Evolutionary conservation across 2,329 filamentous ascomycete genomes (phyloP), one percentile per base, ranked within the genome.

Genomic region (Nemania diffusa): DNA sequence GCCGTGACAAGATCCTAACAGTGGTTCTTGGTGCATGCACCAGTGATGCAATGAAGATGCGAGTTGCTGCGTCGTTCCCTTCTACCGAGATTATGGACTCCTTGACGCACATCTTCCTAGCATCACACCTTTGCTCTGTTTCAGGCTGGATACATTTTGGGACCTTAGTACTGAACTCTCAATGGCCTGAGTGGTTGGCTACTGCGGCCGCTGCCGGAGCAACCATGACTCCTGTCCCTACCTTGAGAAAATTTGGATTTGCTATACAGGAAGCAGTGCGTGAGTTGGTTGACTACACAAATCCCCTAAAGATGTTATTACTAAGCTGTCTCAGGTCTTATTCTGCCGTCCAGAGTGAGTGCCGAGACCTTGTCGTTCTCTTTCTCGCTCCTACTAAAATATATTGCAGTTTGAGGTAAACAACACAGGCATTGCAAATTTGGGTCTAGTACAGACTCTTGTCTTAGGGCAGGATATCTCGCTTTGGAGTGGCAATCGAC

Each of bases 121-220:
- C 86, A 0, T 82, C 83, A 1, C 86, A 89, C 50, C 79, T 82
- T 27, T 84, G 87, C 53, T 83, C 88, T 66, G 82, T 88, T 0
- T 87, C 86, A 53, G 81, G 83, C 52, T 91, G 85, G 81, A 84
- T 92, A 64, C 89, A 91, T 76, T 83, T 87, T 52, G 84, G 87
- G 1, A 87, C 87, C 0, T 85, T 91, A 44, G 83, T 81, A 1
- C 81, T 89, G 7, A 86, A 86, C 20, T 79, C 81, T 2, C 82
- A 87, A 64, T 83, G 83, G 67, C 84, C 88, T 0, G 88, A 90
- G 70, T 86, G 90, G 77, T 79, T 91, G 15, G 87, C 84, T 5
- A 82, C 83, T n/a, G 84, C 88, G 2, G 84, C 87, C 0, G 86
- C 89, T 3, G 84, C 84, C n/a, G 89, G 89, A 5, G 88, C 88